Base-by-base conservation (phyloP, 306 rosid species). In the Medicago truncatula region DNA sequence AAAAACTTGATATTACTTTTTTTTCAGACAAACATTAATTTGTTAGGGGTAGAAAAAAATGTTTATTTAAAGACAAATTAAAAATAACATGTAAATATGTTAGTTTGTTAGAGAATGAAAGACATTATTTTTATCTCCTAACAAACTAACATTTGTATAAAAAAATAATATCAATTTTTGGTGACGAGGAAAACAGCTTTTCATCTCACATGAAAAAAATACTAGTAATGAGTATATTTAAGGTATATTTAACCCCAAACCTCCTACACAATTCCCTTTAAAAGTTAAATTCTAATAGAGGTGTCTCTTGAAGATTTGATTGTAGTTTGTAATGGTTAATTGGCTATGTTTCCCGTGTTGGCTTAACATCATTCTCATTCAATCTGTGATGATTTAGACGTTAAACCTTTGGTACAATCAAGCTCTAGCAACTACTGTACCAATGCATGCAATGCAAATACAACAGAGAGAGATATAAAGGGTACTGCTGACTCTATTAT, bases 391-490 rank as follows among this genome's bases (percentile, higher is more conserved):
- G 70, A 71, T 63, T 75, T 52, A 18, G 77, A 70, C 73, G 14
- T 41, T 70, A 43, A 68, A 54, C 21, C 65, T 54, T 1, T 53
- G 58, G 12, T 56, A 70, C 21, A 43, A 25, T 49, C 73, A 60
- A 68, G 13, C 65, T 56, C n/a, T 28, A 25, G 7, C 18, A 28
- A 18, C 8, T n/a, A n/a, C n/a, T n/a, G n/a, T 18, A 13, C 21
- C 8, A 21, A 71, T 71, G 66, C 61, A 56, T 53, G 78, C 64
- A 75, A 56, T 53, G 78, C 64, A 75, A 44, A 46, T 13, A 13
- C 52, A 5, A 12, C 50, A 13, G 16, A 13, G 16, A 13, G 16
- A 13, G 16, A 46, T 8, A 0, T 12, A 46, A 46, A 61, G 61
- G 23, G 36, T 52, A 50, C 41, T 70, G 66, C 7, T 60, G 56